Conservation (phyloP, 1,139 yeast species). For the Blastobotrys capitulatus region DNA sequence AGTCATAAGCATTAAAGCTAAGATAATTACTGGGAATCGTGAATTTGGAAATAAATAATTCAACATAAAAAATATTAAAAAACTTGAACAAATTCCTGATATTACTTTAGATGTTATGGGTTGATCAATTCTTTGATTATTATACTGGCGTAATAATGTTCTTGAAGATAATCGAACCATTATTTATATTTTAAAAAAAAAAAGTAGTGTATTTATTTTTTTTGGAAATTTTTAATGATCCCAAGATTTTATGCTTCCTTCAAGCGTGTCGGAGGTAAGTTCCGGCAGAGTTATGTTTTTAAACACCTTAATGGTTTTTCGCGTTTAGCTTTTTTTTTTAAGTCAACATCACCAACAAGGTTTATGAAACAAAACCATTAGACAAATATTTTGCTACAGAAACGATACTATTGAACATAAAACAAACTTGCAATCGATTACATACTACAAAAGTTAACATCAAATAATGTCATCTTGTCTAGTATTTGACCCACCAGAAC, state of each 20-base stretch:
- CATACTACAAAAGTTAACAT: too few species aligned
- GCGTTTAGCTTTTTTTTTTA: too few species aligned
- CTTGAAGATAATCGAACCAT: background rate
- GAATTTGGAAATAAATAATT: background rate
- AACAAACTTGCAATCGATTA: too few species aligned
- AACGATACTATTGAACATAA: too few species aligned
- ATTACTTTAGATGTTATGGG: background rate
- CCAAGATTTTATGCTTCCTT: too few species aligned
- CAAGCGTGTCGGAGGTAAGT: too few species aligned
- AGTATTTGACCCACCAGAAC: background rate
- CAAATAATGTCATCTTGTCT: background rate
- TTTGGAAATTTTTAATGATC: background rate
- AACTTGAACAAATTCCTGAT: constrained; percentile 2
- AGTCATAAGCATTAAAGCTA: constrained; percentile 8
- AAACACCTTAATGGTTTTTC: too few species aligned
- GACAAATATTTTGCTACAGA: too few species aligned
- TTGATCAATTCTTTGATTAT: background rate
- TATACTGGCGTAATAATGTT: background rate
- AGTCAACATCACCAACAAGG: too few species aligned
- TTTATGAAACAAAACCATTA: too few species aligned
- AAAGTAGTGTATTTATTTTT: background rate
- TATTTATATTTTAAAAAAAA: background rate
- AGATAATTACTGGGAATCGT: constrained; percentile 1
- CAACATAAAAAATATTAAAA: constrained; percentile 1
- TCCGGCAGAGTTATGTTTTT: too few species aligned